Conservation (phyloP, 176 grass and related monocot species). For the Alopecurus myosuroides region DNA sequence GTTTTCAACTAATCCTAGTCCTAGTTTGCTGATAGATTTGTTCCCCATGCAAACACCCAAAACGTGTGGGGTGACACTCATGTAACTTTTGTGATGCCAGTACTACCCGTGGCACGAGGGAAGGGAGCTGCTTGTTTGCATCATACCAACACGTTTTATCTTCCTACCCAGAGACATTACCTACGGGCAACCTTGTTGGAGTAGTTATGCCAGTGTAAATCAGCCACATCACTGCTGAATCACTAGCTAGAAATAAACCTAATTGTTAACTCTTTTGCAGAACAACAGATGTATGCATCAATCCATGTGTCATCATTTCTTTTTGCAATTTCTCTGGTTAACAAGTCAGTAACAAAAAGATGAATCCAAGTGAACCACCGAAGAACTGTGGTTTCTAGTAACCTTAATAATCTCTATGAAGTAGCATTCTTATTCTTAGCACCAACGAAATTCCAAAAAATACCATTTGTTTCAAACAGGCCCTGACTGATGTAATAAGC, state of each 20-base stretch:
- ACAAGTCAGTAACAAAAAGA: not conserved
- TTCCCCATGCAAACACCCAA: slow-evolving; percentile 19
- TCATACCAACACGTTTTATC: not conserved
- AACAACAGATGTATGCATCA: not conserved
- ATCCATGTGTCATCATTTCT: not conserved
- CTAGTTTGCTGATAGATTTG: not conserved
- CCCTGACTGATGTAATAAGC: not conserved
- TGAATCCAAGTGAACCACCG: not conserved
- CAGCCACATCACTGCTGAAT: not conserved
- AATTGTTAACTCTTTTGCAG: not conserved
- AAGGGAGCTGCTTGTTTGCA: not conserved
- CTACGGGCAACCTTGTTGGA: not conserved
- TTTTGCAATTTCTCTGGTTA: not conserved
- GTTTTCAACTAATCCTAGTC: not conserved
- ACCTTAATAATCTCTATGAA: not conserved
- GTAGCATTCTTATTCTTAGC: not conserved
- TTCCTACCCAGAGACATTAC: slow-evolving; percentile 15
- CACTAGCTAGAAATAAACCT: not conserved
- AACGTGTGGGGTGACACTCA: slow-evolving; percentile 29
- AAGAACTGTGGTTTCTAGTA: not conserved
- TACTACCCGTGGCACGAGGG: not conserved
- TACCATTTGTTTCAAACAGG: not conserved
- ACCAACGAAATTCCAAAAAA: not conserved
- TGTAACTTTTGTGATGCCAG: slow-evolving; percentile 34
- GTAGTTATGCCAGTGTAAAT: not conserved